A percentile compares a stretch with the other conserved stretches of the same genome.
phyloP scores from a whole-genome alignment of 140 eudicot species.

The Stevia rebaudiana region DNA sequence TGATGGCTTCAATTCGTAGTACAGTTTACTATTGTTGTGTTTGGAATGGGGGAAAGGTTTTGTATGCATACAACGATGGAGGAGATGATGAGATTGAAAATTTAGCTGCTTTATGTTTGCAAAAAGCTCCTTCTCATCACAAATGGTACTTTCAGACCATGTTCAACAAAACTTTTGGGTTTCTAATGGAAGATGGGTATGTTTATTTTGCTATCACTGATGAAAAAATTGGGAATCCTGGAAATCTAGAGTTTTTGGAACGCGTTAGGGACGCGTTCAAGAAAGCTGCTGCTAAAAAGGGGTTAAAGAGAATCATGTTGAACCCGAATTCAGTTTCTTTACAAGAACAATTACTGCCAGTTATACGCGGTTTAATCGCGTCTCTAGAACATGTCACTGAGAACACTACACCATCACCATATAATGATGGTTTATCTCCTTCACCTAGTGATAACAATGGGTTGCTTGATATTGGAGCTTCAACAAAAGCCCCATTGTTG shows the following conservation, averaged over 20 bases:
- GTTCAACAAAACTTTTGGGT: conserved; percentile 50
- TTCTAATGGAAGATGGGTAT: conserved; percentile 57
- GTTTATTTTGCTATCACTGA: conserved; percentile 53
- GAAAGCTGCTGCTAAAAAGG: conserved; percentile 43
- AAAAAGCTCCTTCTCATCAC: conserved; percentile 62
- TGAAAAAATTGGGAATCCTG: conserved; percentile 32
- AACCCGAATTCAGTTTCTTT: conserved; percentile 32
- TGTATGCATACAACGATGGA: conserved; percentile 46
- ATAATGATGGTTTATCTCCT: conserved; percentile 26
- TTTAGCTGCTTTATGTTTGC: conserved; percentile 56
- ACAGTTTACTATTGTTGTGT: conserved; percentile 61
- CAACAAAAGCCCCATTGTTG: conserved; percentile 67
- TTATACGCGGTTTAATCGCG: conserved; percentile 36
- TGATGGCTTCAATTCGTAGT: conserved; percentile 45
- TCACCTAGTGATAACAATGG: conserved; percentile 30
- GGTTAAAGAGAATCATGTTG: conserved; percentile 32
- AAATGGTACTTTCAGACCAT: conserved; percentile 68
- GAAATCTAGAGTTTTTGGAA: conserved; percentile 43
- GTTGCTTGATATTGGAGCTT: conserved; percentile 30
- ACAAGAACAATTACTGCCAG: conserved; percentile 56
- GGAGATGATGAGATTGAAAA: conserved; percentile 53
- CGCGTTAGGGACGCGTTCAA: conserved; percentile 53
- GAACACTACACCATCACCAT: conserved; percentile 15
- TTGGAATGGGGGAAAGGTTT: conserved; percentile 48
- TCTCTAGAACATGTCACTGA: conserved; percentile 35